phyloP scores from a whole-genome alignment of 495 filamentous ascomycete species.

The Aspergillus sclerotiicarbonarius region DNA sequence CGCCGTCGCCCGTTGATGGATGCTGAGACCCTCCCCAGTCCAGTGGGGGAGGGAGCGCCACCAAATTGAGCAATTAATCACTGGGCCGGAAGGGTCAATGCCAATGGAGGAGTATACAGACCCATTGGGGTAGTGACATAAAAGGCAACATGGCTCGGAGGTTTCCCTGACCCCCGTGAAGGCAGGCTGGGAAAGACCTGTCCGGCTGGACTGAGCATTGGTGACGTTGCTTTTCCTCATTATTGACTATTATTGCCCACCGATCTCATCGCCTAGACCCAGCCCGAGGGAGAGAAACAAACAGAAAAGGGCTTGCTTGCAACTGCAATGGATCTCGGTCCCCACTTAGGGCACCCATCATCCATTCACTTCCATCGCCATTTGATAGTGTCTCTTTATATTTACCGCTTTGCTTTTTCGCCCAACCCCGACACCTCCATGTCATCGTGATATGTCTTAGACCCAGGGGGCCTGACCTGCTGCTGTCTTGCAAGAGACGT shows the following conservation, averaged over 20 bases:
- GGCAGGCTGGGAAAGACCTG: no score
- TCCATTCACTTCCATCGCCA: background rate
- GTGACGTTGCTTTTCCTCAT: background rate
- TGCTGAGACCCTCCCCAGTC: background rate
- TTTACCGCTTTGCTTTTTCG: background rate
- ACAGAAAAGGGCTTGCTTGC: no score
- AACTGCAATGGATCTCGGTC: background rate
- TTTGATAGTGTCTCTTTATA: background rate
- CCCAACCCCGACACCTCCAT: background rate
- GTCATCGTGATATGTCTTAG: constrained; percentile 6
- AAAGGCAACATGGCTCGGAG: background rate
- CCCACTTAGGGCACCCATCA: background rate
- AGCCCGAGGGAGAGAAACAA: background rate
- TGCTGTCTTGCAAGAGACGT: background rate
- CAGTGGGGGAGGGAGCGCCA: constrained; percentile 7
- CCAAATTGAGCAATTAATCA: constrained; percentile 3
- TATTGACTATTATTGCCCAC: background rate
- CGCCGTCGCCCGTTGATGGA: background rate
- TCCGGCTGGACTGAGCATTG: background rate
- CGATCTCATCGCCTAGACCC: background rate
- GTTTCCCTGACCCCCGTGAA: background rate
- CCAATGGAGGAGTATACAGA: background rate
- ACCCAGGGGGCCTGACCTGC: background rate
- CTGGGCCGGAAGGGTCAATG: background rate
- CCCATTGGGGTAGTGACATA: background rate